Conservation (phyloP, 352 stramenopile species). For the Phytophthora pinifolia region DNA sequence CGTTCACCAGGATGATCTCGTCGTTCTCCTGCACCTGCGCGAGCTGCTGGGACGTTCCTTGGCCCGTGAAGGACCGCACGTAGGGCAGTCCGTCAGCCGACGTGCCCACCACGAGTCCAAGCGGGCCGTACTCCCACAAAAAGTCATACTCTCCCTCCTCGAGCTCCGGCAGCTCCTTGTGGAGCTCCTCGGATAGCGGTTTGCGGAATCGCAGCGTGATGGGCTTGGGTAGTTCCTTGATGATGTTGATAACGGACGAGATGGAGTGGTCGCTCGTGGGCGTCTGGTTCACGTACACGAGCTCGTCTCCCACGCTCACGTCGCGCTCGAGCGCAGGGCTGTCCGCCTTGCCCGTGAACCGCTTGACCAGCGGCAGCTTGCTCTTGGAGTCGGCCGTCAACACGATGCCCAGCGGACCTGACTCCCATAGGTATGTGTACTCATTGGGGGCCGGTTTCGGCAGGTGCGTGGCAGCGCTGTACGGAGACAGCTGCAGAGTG, state of each 20-base stretch:
- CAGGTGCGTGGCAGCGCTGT: conserved; percentile 51
- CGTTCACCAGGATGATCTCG: conserved; percentile 84
- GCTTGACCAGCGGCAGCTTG: conserved; percentile 79
- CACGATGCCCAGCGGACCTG: conserved; percentile 69
- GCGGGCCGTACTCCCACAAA: conserved; percentile 75
- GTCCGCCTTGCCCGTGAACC: conserved; percentile 65
- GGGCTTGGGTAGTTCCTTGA: conserved; percentile 78
- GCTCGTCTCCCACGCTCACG: conserved; percentile 58
- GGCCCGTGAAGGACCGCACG: conserved; percentile 81
- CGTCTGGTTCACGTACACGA: conserved; percentile 83
- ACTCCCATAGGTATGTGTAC: conserved; percentile 81
- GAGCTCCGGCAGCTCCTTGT: conserved; percentile 53
- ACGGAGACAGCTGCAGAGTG: conserved; percentile 68
- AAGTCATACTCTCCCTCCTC: conserved; percentile 81
- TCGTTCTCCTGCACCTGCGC: conserved; percentile 70
- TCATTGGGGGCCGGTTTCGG: conserved; percentile 68
- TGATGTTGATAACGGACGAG: conserved; percentile 68
- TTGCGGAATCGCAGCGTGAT: conserved; percentile 77
- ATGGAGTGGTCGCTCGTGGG: conserved; percentile 72
- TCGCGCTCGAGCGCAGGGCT: conserved; percentile 45
- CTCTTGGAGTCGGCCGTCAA: conserved; percentile 62
- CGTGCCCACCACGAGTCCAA: conserved; percentile 73
- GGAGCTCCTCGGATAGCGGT: conserved; percentile 46
- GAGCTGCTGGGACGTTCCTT: conserved; percentile 73
- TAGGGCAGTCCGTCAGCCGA: conserved; percentile 58